Percentiles rank a stretch among this genome's conserved stretches.
phyloP scores from a whole-genome alignment of 108 stramenopile species.

The Aureococcus anophagefferens region DNA sequence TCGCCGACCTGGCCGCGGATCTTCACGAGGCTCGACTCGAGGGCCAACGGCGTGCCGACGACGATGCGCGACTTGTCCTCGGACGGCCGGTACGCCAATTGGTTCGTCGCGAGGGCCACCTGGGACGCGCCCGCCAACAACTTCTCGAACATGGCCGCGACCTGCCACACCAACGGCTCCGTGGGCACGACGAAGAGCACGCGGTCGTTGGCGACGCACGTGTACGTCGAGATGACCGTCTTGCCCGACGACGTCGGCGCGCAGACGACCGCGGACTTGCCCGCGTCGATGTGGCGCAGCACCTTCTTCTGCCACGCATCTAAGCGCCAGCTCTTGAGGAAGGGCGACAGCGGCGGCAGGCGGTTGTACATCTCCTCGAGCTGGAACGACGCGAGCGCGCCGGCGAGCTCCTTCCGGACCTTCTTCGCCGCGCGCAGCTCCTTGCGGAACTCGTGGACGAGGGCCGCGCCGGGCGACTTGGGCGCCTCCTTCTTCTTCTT shows the following conservation, averaged over 20 bases:
- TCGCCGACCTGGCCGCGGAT: constrained; percentile 84
- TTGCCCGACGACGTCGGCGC: constrained; percentile 97
- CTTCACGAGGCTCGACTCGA: constrained; percentile 85
- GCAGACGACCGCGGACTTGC: constrained; percentile 85
- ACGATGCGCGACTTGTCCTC: constrained; percentile 69
- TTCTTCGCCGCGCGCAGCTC: constrained; percentile 86
- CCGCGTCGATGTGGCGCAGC: constrained; percentile 75
- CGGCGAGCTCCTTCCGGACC: constrained; percentile 74
- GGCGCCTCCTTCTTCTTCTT: constrained; percentile 54
- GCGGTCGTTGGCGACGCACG: constrained; percentile 53
- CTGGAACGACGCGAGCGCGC: constrained; percentile 77
- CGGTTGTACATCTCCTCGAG: constrained; percentile 91
- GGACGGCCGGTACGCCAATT: constrained; percentile 33
- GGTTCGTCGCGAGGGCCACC: constrained; percentile 39
- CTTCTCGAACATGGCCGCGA: constrained; percentile 96
- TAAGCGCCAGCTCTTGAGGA: constrained; percentile 81
- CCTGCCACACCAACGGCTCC: constrained; percentile 98
- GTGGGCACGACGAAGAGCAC: constrained; percentile 96
- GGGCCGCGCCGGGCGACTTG: constrained; percentile 20
- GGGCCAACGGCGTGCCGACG: constrained; percentile 90
- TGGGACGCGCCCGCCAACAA: constrained; percentile 65
- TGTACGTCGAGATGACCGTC: constrained; percentile 95
- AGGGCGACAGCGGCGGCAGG: constrained; percentile 89
- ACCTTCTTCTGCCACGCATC: constrained; percentile 96
- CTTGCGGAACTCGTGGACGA: constrained; percentile 28